Percentiles rank a stretch among this genome's conserved stretches.
phyloP scores from a whole-genome alignment of 345 rosid genomes.

The Alliaria petiolata region DNA sequence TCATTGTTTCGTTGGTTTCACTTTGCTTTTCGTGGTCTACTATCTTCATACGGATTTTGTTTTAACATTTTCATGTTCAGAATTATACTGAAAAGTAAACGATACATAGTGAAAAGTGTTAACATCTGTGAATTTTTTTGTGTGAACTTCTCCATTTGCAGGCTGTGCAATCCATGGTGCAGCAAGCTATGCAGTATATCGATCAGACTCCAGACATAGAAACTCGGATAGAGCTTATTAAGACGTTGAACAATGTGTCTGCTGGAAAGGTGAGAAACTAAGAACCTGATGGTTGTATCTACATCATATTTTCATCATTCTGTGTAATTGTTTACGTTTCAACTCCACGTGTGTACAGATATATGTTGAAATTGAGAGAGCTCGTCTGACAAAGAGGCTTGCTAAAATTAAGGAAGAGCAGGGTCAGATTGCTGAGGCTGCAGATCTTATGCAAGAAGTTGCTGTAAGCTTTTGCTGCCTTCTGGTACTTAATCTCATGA shows the following conservation, averaged over 20 bases:
- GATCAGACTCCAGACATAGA: constrained; percentile 93
- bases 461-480: constrained; percentile 52
- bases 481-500: neutral
- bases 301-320: neutral
- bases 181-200: constrained; percentile 93
- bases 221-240: constrained; percentile 84
- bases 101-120: no score
- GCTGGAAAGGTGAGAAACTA: constrained; percentile 81
- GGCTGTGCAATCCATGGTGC: constrained; percentile 98
- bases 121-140: neutral
- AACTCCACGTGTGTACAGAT: constrained; percentile 43
- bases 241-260: constrained; percentile 76
- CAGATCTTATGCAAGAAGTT: constrained; percentile 99
- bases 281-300: neutral
- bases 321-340: neutral
- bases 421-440: constrained; percentile 95
- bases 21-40: neutral
- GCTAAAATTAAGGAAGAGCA: constrained; percentile 98
- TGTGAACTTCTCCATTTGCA: constrained; percentile 20
- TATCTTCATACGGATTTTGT: neutral
- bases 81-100: neutral
- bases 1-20: no score
- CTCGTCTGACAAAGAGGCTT: constrained; percentile 84
- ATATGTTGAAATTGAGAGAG: constrained; percentile 97
- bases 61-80: neutral